These are phyloP conservation scores for Laguncularia racemosa DNA, from an alignment of 345 rosid species.

Conservation along the genomic window DNA sequence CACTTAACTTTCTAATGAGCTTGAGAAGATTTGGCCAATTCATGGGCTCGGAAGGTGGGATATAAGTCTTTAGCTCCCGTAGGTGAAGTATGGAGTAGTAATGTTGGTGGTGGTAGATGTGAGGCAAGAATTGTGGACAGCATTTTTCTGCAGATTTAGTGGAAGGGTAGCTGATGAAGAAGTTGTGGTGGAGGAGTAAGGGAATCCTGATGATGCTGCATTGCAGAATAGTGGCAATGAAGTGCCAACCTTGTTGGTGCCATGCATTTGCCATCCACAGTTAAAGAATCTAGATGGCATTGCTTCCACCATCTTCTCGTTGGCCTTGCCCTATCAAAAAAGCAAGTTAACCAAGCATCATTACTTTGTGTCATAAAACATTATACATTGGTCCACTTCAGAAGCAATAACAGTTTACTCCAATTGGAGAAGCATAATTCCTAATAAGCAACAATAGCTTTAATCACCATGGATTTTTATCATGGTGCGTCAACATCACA, in stretches of 20 bases:
- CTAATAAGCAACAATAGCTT: no score
- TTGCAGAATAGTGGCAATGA: conserved; percentile 32
- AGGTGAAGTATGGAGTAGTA: background rate
- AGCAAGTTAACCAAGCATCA: background rate
- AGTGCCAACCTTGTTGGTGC: conserved; percentile 14
- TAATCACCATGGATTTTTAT: no score
- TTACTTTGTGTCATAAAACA: no score
- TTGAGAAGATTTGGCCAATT: no score
- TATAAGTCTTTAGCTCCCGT: background rate
- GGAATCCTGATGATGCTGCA: conserved; percentile 99
- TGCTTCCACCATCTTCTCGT: conserved; percentile 32
- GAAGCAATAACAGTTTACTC: no score
- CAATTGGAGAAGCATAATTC: no score
- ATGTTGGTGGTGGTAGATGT: background rate
- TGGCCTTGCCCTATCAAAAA: conserved; percentile 28
- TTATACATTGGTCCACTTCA: no score
- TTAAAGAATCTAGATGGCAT: conserved; percentile 18
- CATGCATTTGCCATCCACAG: conserved; percentile 28
- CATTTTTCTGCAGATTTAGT: conserved; percentile 5
- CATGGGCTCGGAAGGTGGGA: no score
- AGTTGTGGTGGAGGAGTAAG: conserved; percentile 32
- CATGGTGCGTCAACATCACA: no score
- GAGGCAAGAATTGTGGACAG: conserved; percentile 6
- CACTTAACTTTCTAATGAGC: no score
- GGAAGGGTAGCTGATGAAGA: conserved; percentile 32